Evolutionary conservation across 2,329 filamentous ascomycete species (phyloP), one percentile per base, ranked within the genome.

Genomic region (Lasiodiplodia theobromae): DNA sequence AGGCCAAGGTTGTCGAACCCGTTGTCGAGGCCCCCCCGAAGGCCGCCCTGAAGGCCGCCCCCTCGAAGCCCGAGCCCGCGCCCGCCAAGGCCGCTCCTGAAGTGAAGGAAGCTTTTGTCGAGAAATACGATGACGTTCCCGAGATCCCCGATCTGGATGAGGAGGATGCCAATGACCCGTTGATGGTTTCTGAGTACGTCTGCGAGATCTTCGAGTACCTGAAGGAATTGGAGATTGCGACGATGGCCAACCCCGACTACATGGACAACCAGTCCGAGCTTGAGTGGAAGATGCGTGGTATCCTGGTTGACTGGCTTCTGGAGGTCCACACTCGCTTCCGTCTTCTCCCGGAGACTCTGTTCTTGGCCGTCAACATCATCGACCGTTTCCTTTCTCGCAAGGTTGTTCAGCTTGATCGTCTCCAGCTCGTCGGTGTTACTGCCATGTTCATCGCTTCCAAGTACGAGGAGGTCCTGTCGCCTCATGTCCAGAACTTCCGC

Each of bases 391-490:
- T 99, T 57, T 97, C 95, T 0, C 89, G 90, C 77, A 97, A 98
- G 85, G 91, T 97, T 38, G 96, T 99, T 56, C 93, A 97, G 82
- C 89, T 99, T 57, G 95, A 98, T 80, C 94, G 94, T 71, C 90
- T 99, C 6, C 96, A 99, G 82, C 88, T 99, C 10, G 96, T 99
- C 69, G 96, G 96, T 76, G 94, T 98, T 76, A 97, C 96, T 28
- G 96, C 95, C 80, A 98, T 99, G 96, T 98, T 98, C 85, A 97
- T 98, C 77, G 96, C 96, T 14, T 96, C 95, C 77, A 99, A 99
- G 84, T 99, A 98, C 79, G 95, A 99, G 82, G 96, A 99, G 80
- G 94, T 99, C 62, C 88, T 99, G 63, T 98, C 96, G 12, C 96
- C 96, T 56, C 95, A 98, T 74, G 94, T 99, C 49, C 91, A 92